Conservation (phyloP, 1,139 yeast species). For the Trichomonascaceae sp. region DNA sequence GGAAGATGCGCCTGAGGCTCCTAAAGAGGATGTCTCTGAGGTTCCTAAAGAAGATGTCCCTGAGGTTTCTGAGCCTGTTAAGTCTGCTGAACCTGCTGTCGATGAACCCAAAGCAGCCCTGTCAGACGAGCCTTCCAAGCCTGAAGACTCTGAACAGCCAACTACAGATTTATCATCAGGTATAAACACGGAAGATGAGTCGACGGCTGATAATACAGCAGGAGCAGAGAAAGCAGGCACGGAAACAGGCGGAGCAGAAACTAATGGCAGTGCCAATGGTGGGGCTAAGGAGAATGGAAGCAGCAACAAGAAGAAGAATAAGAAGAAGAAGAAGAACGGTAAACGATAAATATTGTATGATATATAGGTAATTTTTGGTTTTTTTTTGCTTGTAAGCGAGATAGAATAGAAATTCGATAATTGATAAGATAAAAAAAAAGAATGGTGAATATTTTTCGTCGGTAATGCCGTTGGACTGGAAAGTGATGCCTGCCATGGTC, state of each 20-base stretch:
- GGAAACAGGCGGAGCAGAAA: slow-evolving; percentile 3
- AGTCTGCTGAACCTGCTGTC: not conserved
- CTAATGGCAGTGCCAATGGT: not conserved
- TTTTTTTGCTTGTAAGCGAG: too few relatives aligned
- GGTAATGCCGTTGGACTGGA: too few relatives aligned
- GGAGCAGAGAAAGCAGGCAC: slow-evolving; percentile 1
- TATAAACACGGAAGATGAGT: slow-evolving; percentile 1
- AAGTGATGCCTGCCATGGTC: too few relatives aligned
- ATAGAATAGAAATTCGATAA: too few relatives aligned
- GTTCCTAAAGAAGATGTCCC: too few relatives aligned
- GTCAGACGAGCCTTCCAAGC: slow-evolving; percentile 1
- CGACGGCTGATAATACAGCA: slow-evolving; percentile 7
- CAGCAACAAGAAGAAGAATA: slow-evolving; percentile 14
- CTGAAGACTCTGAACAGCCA: slow-evolving; percentile 2
- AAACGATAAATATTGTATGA: not conserved
- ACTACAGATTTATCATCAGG: slow-evolving; percentile 7
- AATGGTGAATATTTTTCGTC: too few relatives aligned
- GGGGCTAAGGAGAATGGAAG: not conserved
- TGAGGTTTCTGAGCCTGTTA: too few relatives aligned
- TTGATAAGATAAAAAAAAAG: too few relatives aligned
- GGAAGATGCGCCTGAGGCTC: not conserved
- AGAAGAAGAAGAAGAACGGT: slow-evolving; percentile 20
- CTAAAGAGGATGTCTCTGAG: too few relatives aligned
- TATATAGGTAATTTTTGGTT: slow-evolving; percentile 2
- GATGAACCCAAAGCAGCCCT: slow-evolving; percentile 5